phyloP scores from a whole-genome alignment of 2,329 filamentous ascomycete genomes.

The Biscogniauxia mediterranea region DNA sequence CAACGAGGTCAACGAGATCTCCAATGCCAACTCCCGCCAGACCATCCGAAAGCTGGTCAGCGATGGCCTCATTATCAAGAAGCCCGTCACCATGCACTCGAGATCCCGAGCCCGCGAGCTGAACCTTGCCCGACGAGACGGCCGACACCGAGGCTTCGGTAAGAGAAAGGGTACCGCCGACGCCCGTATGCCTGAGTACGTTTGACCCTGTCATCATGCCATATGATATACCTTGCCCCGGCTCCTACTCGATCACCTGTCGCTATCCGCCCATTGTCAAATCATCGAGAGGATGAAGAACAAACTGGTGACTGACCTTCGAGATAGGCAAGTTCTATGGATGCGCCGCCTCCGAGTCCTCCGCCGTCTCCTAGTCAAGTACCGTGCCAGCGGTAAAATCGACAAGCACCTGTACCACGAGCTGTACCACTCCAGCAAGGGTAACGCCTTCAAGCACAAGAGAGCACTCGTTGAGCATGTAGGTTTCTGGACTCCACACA shows the following conservation, averaged over 20 bases:
- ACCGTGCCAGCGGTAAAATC: constrained; percentile 99
- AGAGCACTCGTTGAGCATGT: constrained; percentile 99
- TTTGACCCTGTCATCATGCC: constrained; percentile 18
- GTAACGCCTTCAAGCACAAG: constrained; percentile 99
- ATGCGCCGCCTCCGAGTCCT: constrained; percentile 99
- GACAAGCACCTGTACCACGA: constrained; percentile 99
- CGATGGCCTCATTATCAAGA: constrained; percentile 99
- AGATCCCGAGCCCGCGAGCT: constrained; percentile 93
- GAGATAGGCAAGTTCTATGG: constrained; percentile 87
- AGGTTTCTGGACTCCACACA: constrained; percentile 49
- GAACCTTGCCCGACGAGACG: constrained; percentile 89
- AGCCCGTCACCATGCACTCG: constrained; percentile 99
- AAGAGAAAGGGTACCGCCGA: constrained; percentile 99
- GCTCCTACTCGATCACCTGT: no score
- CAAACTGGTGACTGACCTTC: neutral
- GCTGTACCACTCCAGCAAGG: constrained; percentile 99
- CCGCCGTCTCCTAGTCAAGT: constrained; percentile 98
- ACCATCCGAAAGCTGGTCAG: constrained; percentile 99
- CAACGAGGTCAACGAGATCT: constrained; percentile 98
- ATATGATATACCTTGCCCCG: neutral
- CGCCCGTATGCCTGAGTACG: constrained; percentile 97
- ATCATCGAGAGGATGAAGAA: no score
- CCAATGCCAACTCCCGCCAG: constrained; percentile 99
- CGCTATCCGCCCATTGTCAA: no score
- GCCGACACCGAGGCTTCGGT: constrained; percentile 98